phyloP scores from a whole-genome alignment of 192 early-diverging fungal species.

The Oehlia diaphana region DNA sequence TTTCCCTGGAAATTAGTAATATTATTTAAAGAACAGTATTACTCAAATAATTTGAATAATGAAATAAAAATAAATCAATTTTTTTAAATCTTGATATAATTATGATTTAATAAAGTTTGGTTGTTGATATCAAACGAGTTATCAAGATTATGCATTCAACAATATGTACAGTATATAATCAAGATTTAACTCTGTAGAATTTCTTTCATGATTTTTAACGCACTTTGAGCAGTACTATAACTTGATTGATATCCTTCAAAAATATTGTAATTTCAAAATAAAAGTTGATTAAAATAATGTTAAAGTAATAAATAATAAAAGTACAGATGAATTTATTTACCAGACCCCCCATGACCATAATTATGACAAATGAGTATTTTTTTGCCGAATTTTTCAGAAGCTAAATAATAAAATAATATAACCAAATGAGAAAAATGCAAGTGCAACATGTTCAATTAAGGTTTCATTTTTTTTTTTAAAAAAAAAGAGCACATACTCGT shows the following conservation, averaged over 20 bases:
- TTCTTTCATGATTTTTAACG: constrained; percentile 42
- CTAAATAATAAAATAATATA: constrained; percentile 22
- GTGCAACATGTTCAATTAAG: constrained; percentile 16
- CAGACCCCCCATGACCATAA: constrained; percentile 70
- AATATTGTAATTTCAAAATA: constrained; percentile 7
- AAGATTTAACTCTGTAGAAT: constrained; percentile 22
- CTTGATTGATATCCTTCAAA: constrained; percentile 54
- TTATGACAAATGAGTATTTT: constrained; percentile 54
- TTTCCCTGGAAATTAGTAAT: no score
- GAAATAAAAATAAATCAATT: no score
- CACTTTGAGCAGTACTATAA: constrained; percentile 55
- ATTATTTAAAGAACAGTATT: no score
- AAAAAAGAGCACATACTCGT: constrained; percentile 34
- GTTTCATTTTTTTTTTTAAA: constrained; percentile 20
- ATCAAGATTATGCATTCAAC: constrained; percentile 6
- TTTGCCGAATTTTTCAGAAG: constrained; percentile 12
- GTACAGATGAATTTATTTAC: constrained; percentile 37
- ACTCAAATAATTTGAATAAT: no score
- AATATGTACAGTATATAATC: constrained; percentile 4
- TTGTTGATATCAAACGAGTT: not conserved
- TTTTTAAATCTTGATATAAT: no score
- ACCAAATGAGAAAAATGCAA: not conserved
- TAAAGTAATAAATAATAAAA: not conserved
- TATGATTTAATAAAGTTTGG: no score
- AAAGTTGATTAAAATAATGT: not conserved